Evolutionary conservation across 2,329 filamentous ascomycete species (phyloP).

Genomic region (Dichotomopilus funicola): DNA sequence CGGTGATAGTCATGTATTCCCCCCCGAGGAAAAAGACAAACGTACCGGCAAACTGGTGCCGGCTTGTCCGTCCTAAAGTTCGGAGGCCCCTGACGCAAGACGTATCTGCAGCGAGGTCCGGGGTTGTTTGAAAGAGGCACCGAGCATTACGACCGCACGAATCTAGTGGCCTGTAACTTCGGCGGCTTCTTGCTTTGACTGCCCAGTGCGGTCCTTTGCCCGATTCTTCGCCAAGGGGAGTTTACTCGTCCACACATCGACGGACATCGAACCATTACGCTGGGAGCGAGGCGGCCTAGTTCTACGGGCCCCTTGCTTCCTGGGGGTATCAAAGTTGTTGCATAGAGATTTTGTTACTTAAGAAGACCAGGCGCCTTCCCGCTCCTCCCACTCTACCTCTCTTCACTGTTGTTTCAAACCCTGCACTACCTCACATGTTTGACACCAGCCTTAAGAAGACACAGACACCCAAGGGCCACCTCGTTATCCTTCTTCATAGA

Average conservation of each 20-base stretch:
- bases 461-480: constrained; percentile 14
- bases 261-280: constrained; percentile 14
- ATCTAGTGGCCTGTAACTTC: constrained; percentile 25
- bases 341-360: constrained; percentile 17
- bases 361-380: constrained; percentile 27
- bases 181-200: constrained; percentile 32
- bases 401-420: constrained; percentile 37
- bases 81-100: background rate
- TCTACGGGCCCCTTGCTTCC: constrained; percentile 17
- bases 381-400: constrained; percentile 30
- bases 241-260: constrained; percentile 18
- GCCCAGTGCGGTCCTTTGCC: constrained; percentile 24
- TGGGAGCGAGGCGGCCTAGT: constrained; percentile 19
- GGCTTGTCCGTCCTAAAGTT: background rate
- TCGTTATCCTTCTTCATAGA: constrained; percentile 3
- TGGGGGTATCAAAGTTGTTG: constrained; percentile 18
- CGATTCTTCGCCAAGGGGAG: constrained; percentile 13
- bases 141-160: constrained; percentile 9
- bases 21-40: background rate
- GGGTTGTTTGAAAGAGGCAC: constrained; percentile 18
- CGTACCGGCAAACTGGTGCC: background rate
- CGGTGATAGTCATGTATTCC: constrained; percentile 5
- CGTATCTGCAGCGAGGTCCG: constrained; percentile 12
- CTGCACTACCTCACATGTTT: constrained; percentile 33
- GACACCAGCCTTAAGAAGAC: constrained; percentile 21